These are phyloP conservation scores for Purshia tridentata DNA, from an alignment of 306 rosid genomes.

Conservation along the genomic window DNA sequence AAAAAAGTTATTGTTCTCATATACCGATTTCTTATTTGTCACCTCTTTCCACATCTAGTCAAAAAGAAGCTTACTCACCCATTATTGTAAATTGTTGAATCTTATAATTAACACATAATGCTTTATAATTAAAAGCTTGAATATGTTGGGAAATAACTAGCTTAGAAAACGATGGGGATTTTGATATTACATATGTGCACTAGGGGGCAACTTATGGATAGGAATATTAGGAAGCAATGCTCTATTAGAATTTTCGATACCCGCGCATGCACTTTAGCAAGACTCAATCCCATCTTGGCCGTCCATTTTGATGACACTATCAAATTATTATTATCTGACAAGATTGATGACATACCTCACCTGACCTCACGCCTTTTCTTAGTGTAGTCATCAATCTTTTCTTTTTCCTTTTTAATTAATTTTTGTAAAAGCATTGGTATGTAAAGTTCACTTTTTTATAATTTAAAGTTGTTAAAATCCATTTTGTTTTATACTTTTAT, in stretches of 20 bases:
- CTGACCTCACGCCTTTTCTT: neutral
- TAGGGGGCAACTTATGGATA: neutral
- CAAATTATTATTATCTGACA: constrained; percentile 2
- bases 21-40: no score
- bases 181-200: neutral
- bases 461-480: neutral
- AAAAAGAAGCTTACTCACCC: no score
- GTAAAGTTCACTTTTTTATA: neutral
- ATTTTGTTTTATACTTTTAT: neutral
- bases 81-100: no score
- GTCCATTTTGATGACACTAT: neutral
- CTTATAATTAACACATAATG: no score
- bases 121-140: no score
- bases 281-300: constrained; percentile 11
- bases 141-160: no score
- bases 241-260: neutral
- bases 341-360: constrained; percentile 14
- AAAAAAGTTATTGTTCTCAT: no score
- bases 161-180: no score
- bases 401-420: neutral
- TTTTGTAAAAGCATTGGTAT: neutral
- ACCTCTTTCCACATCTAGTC: no score
- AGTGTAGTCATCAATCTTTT: neutral
- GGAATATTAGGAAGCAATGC: neutral
- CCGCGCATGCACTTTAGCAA: constrained; percentile 1